Base-by-base conservation (phyloP, 306 rosid species). In the Castanea crenata region DNA sequence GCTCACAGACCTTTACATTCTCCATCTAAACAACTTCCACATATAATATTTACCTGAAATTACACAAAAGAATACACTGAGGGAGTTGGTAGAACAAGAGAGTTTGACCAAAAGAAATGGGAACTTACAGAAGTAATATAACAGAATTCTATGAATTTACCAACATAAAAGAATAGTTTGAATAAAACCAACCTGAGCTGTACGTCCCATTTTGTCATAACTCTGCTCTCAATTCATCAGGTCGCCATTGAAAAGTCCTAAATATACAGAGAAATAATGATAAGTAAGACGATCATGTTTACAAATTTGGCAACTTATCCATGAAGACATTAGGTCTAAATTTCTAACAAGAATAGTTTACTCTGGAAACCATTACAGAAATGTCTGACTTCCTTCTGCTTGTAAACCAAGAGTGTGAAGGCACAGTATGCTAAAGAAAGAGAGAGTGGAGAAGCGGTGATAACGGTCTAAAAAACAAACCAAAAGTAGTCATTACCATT, bases 201-300 rank as follows among this genome's bases (percentile, higher is more conserved):
- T 90, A 71, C 97, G 89, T 76, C 99, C 97, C 92, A 86, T 56
- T 89, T 92, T 86, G 82, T 95, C 99, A 81, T 79, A 88, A 84
- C 92, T 92, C 29, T 69, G 64, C 84, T 95, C 99, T 13, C 99
- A 92, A 61, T 88, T 82, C 69, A 31, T 58, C 73, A 95, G 91
- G 87, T 95, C 99, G 44, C 97, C 99, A 64, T 86, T 86, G 83
- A 91, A 79, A 84, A 95, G 46, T 87, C 92, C 99, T 95, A 85
- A 75, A 81, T 52, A 76, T 44, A 21, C 41, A 7, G 31, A 78
- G 76, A 84, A 80, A 83, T 54, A 25, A 25, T 25, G 27, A 25
- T 25, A 25, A 25, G 27, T 25, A 25, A 25, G 27, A 25, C 27
- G 27, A 25, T 25, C 27, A 25, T 25, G 27, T 25, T 25, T 25